Evolutionary conservation across 2,329 filamentous ascomycete species (phyloP), one percentile per base, ranked within the genome.

Genomic region (Lecanoromycetidae sp.): DNA sequence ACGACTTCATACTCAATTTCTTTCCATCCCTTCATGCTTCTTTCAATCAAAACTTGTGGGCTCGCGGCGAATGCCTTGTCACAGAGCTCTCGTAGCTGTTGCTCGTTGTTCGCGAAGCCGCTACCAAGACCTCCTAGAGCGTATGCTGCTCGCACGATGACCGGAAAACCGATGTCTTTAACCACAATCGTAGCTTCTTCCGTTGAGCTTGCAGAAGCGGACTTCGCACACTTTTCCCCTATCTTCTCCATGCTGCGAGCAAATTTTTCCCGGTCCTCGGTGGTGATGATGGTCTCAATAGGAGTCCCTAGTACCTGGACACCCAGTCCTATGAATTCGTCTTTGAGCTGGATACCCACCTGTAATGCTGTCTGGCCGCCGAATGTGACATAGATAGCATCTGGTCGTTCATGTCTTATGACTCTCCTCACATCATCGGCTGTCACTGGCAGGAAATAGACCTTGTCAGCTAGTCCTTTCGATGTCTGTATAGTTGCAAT

Each of bases 1-100:
- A 98, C 91, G 52, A 96, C 91, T 66, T 98, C 91, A 62, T 96
- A 98, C 66, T 98, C 91, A 54, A 96, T 93, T 67, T 98, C 91
- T 67, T 98, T 98, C 91, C 91, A 98, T 50, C 91, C 91, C 71
- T 96, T 96, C 90, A 98, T 96, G 70, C 87, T 94, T 64, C 85
- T 81, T 71, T 98, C 91, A 58, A 98, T 93, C 46, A 98, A 76
- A 6, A 98, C 86, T 63, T 98, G 91, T 7, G 91, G 91, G 61
- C 87, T 94, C 56, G 85, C 88, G 23, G 91, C 88, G 56, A 98
- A 87, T 5, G 91, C 90, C 68, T 94, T 94, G 65, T 85, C 82
- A 74, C 91, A 96, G 37, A 96, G 82, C 2, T 90, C 85, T 27
- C 84, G 69, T 35, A 96, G 72, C 64, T 98, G 80, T 2, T 76